Evolutionary conservation across 768 basidiomycete species (phyloP).

Genomic region (Candolleomyces aberdarensis): DNA sequence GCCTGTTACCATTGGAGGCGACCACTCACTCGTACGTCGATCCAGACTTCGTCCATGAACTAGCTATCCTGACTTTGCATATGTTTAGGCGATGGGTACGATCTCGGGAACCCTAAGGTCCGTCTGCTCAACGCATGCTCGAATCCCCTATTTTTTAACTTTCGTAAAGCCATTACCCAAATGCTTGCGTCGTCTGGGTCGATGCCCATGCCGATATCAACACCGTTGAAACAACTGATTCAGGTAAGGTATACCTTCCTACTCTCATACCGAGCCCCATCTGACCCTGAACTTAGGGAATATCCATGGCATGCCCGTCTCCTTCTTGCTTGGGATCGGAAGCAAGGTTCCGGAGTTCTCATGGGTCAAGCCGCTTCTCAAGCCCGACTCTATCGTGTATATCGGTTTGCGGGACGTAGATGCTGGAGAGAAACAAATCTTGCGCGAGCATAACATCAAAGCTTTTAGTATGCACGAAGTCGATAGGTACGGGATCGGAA

Average conservation of each 20-base stretch:
- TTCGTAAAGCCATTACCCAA: slow-evolving; percentile 56
- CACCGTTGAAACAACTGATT: slow-evolving; percentile 75
- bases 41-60: slow-evolving; percentile 2
- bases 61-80: neutral
- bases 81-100: slow-evolving; percentile 79
- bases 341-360: slow-evolving; percentile 39
- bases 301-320: slow-evolving; percentile 97
- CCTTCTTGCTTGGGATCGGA: slow-evolving; percentile 77
- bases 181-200: slow-evolving; percentile 91
- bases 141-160: neutral
- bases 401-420: slow-evolving; percentile 96
- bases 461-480: slow-evolving; percentile 92
- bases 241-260: slow-evolving; percentile 42
- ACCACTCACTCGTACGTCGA: slow-evolving; percentile 81
- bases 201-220: slow-evolving; percentile 99
- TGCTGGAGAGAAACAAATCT: slow-evolving; percentile 79
- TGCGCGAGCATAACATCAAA: slow-evolving; percentile 78
- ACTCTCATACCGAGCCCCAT: neutral
- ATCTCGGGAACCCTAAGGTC: slow-evolving; percentile 85
- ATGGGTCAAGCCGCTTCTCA: slow-evolving; percentile 62
- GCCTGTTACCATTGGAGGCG: slow-evolving; percentile 91
- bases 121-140: slow-evolving; percentile 13
- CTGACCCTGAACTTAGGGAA: slow-evolving; percentile 54
- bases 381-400: slow-evolving; percentile 82
- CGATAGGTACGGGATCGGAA: slow-evolving; percentile 88